Percentiles rank a stretch among this genome's conserved stretches.
Conservation (phyloP, 148 eudicot species). For the Drosera capensis region DNA sequence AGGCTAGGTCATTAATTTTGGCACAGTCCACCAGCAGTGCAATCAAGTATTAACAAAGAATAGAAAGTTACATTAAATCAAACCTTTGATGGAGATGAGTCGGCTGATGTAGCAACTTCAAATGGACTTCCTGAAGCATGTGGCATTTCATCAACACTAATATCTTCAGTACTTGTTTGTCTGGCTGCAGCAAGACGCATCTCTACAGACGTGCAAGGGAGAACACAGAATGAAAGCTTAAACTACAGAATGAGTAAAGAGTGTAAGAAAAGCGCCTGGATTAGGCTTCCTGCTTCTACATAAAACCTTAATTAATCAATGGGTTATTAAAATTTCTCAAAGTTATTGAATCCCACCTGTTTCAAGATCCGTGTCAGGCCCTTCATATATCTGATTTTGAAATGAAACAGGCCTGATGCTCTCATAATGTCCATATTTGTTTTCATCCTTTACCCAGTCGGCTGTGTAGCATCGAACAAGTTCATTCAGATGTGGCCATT, state of each 20-base stretch:
- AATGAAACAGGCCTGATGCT: conserved; percentile 54
- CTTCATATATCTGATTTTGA: conserved; percentile 87
- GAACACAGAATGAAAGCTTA: conserved; percentile 3
- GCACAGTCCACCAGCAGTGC: neutral
- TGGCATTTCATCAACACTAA: conserved; percentile 60
- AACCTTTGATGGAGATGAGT: conserved; percentile 17
- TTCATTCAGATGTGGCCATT: conserved; percentile 97
- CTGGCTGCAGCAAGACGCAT: conserved; percentile 80
- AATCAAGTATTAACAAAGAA: neutral
- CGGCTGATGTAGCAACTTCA: conserved; percentile 30
- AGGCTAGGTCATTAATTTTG: neutral
- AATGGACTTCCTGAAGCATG: conserved; percentile 82
- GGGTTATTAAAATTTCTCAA: neutral
- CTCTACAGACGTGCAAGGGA: conserved; percentile 32
- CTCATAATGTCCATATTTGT: conserved; percentile 90
- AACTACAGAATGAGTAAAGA: too few species aligned
- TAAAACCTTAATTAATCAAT: neutral
- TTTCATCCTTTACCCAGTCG: conserved; percentile 93
- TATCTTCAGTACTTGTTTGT: conserved; percentile 51
- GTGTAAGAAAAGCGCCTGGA: neutral
- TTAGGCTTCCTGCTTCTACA: neutral
- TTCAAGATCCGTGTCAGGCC: conserved; percentile 97
- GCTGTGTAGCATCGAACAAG: conserved; percentile 85
- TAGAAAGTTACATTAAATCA: conserved; percentile 1
- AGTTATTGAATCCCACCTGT: conserved; percentile 38